A percentile compares a stretch with the other conserved stretches of the same genome.
phyloP scores from a whole-genome alignment of 2,329 filamentous ascomycete genomes.

The Chrysosporium queenslandicum region DNA sequence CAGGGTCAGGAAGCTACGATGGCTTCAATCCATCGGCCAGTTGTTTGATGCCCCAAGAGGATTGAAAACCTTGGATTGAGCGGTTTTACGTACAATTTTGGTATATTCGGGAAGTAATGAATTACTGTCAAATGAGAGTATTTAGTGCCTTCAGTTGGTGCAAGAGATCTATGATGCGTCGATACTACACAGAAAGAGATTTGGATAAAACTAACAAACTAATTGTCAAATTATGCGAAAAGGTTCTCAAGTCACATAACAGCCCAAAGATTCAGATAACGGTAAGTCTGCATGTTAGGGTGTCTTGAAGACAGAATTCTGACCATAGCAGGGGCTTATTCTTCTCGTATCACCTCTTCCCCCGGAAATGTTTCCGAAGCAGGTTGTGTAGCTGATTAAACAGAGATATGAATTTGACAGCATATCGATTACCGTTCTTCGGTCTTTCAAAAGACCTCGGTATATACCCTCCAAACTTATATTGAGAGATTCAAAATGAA shows the following conservation, averaged over 20 bases:
- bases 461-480: not conserved
- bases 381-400: constrained; percentile 23
- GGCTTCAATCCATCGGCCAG: constrained; percentile 30
- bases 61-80: constrained; percentile 34
- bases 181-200: constrained; percentile 24
- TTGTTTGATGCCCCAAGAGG: constrained; percentile 34
- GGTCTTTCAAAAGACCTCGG: not conserved
- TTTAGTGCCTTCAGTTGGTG: constrained; percentile 30
- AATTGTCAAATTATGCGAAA: constrained; percentile 32
- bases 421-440: constrained; percentile 16
- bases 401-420: no score
- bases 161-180: constrained; percentile 29
- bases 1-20: constrained; percentile 15
- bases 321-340: constrained; percentile 23
- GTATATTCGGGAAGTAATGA: constrained; percentile 31
- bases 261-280: constrained; percentile 26
- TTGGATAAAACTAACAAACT: constrained; percentile 29
- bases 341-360: constrained; percentile 26
- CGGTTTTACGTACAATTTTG: constrained; percentile 33
- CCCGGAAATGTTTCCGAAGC: constrained; percentile 19
- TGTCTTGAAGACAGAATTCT: not conserved
- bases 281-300: constrained; percentile 22
- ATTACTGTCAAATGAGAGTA: constrained; percentile 23
- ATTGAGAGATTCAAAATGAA: constrained; percentile 34
- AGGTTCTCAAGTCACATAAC: constrained; percentile 26